Conservation (phyloP, 768 basidiomycete species). For the Mycena capillaripes region DNA sequence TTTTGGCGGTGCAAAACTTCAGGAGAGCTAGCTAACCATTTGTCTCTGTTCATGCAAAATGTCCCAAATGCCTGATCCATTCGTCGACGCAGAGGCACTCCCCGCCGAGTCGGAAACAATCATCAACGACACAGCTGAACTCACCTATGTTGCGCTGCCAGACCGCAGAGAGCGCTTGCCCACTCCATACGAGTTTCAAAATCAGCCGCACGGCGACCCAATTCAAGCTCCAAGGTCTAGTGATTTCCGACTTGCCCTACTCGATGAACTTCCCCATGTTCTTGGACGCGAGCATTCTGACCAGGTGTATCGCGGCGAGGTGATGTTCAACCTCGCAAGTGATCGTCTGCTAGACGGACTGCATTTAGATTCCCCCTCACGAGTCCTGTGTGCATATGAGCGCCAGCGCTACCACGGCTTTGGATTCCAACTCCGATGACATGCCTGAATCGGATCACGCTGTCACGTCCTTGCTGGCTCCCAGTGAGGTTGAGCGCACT, state of each 20-base stretch:
- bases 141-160: no score
- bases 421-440: not conserved
- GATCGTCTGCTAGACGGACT: not conserved
- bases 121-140: no score
- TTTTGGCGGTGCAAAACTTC: no score
- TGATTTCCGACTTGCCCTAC: not conserved
- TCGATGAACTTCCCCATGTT: not conserved
- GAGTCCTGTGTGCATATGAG: not conserved
- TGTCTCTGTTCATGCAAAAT: no score
- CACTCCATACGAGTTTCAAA: not conserved
- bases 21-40: no score
- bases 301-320: not conserved
- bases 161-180: no score
- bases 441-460: not conserved
- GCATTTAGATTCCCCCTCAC: not conserved
- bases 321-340: not conserved
- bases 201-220: not conserved
- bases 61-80: no score
- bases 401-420: not conserved
- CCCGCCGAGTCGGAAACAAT: no score
- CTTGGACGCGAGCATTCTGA: not conserved
- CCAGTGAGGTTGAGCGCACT: no score
- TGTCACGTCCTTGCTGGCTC: not conserved
- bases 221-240: not conserved
- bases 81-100: not conserved